phyloP scores from a whole-genome alignment of 441 rosid genomes.

The Bruguiera hainesii region DNA sequence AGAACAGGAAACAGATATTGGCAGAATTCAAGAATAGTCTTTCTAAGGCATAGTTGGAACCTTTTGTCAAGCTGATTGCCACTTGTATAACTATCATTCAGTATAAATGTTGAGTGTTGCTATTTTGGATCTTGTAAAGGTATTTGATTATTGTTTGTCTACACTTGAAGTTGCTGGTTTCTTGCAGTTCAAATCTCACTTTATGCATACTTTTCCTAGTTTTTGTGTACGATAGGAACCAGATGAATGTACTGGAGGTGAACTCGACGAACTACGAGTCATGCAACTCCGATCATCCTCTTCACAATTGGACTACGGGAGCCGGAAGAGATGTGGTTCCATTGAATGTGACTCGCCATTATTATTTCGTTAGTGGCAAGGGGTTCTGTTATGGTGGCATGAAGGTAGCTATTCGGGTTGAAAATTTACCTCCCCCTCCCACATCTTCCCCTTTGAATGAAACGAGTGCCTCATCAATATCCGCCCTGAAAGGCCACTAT shows the following conservation, averaged over 20 bases:
- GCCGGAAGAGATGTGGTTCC: conserved; percentile 89
- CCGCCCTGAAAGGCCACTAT: conserved; percentile 29
- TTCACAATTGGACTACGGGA: conserved; percentile 77
- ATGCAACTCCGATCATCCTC: conserved; percentile 66
- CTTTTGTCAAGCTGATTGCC: too few species aligned
- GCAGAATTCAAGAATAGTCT: too few species aligned
- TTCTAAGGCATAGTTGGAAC: too few species aligned
- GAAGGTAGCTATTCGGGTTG: conserved; percentile 59
- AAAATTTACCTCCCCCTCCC: conserved; percentile 74
- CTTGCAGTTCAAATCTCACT: conserved; percentile 8
- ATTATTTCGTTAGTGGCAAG: conserved; percentile 77
- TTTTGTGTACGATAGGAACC: conserved; percentile 89
- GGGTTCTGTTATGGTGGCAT: conserved; percentile 84
- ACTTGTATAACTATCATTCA: too few species aligned
- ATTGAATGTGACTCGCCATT: conserved; percentile 65
- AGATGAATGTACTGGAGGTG: conserved; percentile 79
- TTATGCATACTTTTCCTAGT: conserved; percentile 29
- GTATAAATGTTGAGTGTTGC: too few species aligned
- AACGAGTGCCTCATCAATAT: conserved; percentile 31
- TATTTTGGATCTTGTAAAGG: neutral
- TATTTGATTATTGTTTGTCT: neutral
- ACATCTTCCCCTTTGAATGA: conserved; percentile 34
- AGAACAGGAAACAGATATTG: too few species aligned
- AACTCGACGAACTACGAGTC: conserved; percentile 64
- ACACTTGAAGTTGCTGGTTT: neutral